Evolutionary conservation across 2,329 filamentous ascomycete species (phyloP), one percentile per base, ranked within the genome.

Genomic region (Phaeoacremonium minimum): DNA sequence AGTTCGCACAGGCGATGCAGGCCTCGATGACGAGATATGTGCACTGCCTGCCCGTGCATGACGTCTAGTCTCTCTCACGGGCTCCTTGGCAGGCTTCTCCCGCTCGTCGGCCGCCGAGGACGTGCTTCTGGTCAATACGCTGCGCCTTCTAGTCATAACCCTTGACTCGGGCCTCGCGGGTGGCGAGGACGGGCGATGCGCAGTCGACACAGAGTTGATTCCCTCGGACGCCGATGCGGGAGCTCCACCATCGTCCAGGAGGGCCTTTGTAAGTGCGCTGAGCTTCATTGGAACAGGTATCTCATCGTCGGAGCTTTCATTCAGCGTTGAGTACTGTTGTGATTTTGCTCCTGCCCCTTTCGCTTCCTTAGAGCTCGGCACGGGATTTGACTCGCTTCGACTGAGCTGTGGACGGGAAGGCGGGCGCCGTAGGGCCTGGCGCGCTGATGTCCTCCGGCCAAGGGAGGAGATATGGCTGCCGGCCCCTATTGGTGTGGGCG

Each of bases 231-330:
- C 68, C 33, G 50, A 58, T 44, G 69, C 67, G 7, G 77, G 72
- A 4, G 66, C 73, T 33, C 71, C 67, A 30, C 76, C 75, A 41
- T 83, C 78, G 39, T 79, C 77, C 16, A 96, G 72, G 13, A 96
- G 71, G 15, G 88, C 90, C 56, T 93, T 91, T 33, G 91, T 95
- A 47, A 93, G 77, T 51, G 90, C 89, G 57, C 89, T 96, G 57
- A 96, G 85, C 66, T 93, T 94, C 78, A 93, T 88, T 51, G 89
- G 89, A 48, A 87, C 84, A 13, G 86, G 85, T 18, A 94, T 87
- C 62, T 96, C 91, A 53, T 96, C 91, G 62, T 96, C 91, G 16
- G 90, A 95, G 68, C 87, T 95, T 56, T 95, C 90, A 50, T 87
- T 83, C 47, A 82, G 58, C 1, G 67, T 52, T n/a, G 58, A 63